Conservation (phyloP, 768 basidiomycete genomes). For the Thelephora ganbajun region DNA sequence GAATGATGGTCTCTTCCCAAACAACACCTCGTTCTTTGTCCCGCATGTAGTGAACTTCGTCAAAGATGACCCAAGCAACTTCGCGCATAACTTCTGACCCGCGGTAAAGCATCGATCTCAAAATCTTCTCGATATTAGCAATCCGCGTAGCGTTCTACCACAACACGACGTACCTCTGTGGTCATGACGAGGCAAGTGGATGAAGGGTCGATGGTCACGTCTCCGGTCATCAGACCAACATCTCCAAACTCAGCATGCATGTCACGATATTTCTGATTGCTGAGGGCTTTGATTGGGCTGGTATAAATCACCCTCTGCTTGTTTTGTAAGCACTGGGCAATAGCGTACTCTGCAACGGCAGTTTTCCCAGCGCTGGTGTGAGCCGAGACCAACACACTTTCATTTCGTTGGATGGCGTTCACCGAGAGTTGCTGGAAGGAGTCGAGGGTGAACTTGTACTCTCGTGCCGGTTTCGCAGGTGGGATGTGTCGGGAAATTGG, state of each 20-base stretch:
- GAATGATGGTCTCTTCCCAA: slow-evolving; percentile 98
- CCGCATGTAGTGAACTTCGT: slow-evolving; percentile 99
- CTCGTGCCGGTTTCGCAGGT: slow-evolving; percentile 76
- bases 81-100: slow-evolving; percentile 99
- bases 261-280: slow-evolving; percentile 98
- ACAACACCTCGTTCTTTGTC: slow-evolving; percentile 99
- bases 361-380: slow-evolving; percentile 99
- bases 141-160: not conserved
- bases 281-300: slow-evolving; percentile 97
- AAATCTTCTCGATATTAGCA: slow-evolving; percentile 45
- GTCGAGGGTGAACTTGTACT: slow-evolving; percentile 94
- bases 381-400: slow-evolving; percentile 94
- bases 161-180: slow-evolving; percentile 57
- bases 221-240: slow-evolving; percentile 98
- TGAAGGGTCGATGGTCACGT: slow-evolving; percentile 96
- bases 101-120: slow-evolving; percentile 96
- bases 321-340: slow-evolving; percentile 87
- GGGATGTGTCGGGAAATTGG: slow-evolving; percentile 89
- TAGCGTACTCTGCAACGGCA: slow-evolving; percentile 98
- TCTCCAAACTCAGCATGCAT: slow-evolving; percentile 96
- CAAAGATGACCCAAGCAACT: slow-evolving; percentile 99
- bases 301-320: slow-evolving; percentile 98
- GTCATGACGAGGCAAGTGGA: slow-evolving; percentile 99
- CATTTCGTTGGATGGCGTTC: slow-evolving; percentile 90
- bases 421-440: slow-evolving; percentile 95